Evolutionary conservation across 148 eudicot species (phyloP), one percentile per base, ranked within the genome.

Genomic region (Chenopodium berlandieri): DNA sequence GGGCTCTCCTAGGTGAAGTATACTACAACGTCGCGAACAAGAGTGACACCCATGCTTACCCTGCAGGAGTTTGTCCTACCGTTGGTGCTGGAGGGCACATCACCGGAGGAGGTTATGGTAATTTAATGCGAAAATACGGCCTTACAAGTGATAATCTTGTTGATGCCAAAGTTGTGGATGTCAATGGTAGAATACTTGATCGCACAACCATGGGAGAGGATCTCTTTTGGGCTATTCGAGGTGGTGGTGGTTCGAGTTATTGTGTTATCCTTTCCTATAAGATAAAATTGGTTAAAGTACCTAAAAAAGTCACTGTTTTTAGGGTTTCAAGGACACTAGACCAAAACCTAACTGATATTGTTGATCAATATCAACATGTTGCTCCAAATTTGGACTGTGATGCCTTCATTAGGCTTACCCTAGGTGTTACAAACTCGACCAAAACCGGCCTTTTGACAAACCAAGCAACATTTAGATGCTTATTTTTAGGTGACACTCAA

Each of bases 51-150:
- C 60, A 46, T 73, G 76, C 73, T 7, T 81, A 31, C 75, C 83
- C 83, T 3, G 83, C 78, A 4, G 78, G 83, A 6, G 83, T 81
- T 12, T 81, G 83, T 20, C 78, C 78, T 4, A 81, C 83, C 0
- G 83, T 81, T 20, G 83, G 83, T 22, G 83, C 73, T 14, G 83
- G 78, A 30, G 83, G 83, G 4, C 83, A 81, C 48, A 46, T 81
- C 10, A 74, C 73, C 32, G 83, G 83, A 2, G 83, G 72, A 6
- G 83, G 83, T 6, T 81, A 81, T 22, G 83, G 83, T 16, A 81
- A 81, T 66, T 25, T 81, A 63, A 75, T 81, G 78, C 31, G 83
- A 32, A 81, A 81, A 74, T 81, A 74, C 1, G 83, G 83, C 60
- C 78, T 81, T 30, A 40, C 83, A 1, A 27, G 20, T 4, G 83